Base-by-base conservation (phyloP, 768 basidiomycete species). In the Flagelloscypha sp. region DNA sequence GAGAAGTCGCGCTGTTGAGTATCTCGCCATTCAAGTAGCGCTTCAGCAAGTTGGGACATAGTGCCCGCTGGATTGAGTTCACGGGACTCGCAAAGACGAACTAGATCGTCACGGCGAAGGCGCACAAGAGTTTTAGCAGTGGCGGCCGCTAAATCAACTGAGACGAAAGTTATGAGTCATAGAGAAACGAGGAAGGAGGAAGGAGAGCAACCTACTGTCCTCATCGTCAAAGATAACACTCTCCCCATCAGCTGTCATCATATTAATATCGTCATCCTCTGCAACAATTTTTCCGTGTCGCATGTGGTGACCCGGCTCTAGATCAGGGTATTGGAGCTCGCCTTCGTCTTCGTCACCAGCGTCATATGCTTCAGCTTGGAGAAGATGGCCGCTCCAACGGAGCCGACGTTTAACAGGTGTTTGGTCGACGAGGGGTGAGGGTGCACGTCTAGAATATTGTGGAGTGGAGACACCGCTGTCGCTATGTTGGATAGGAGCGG, bases 231-330 rank as follows among this genome's bases (percentile, higher is more conserved):
- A n/a, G n/a, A n/a, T n/a, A n/a, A n/a, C 57, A 27, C 54, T 48
- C 8, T 47, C 53, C 20, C 56, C 63, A 19, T 55, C 65, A 7
- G 63, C 57, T 11, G 51, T 57, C 27, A 55, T 64, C 49, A 63
- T 52, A 8, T 62, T 56, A 27, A 49, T 44, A 36, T 56, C 55
- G 19, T 54, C 58, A 13, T 72, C 72, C 13, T 71, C 75, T 13
- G 74, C 75, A 12, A 82, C 75, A n/a, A 80, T 72, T 57, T 74
- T 80, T 38, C 80, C 79, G 53, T 72, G 78, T 38, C 76, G 65
- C 35, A 81, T n/a, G 41, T 68, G 71, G 30, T 66, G 63, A 38
- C 49, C 51, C 16, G 72, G 70, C 39, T 69, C 66, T 31, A 67
- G 64, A 9, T 58, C 48, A 30, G 62, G 57, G n/a, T 57, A 65